Conservation (phyloP, 352 stramenopile species). For the Phytophthora multivora region DNA sequence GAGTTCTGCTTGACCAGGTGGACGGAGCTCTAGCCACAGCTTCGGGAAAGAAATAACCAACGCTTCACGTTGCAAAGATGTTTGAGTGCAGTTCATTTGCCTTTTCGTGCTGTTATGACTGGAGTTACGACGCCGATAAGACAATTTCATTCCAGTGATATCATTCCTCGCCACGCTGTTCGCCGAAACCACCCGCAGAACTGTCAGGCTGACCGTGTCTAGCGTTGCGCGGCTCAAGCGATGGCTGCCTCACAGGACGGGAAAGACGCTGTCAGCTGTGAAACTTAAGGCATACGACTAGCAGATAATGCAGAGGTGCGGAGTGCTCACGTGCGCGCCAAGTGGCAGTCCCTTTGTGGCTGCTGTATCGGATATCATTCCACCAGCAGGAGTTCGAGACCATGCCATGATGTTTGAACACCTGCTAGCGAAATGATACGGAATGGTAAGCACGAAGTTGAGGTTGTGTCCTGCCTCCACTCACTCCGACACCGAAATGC, state of each 20-base stretch:
- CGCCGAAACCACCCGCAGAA: constrained; percentile 12
- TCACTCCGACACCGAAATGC: constrained; percentile 6
- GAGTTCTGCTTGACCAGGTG: constrained; percentile 27
- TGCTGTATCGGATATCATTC: neutral
- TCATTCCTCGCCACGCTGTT: constrained; percentile 14
- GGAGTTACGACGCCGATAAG: constrained; percentile 12
- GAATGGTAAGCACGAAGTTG: constrained; percentile 19
- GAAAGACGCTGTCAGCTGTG: constrained; percentile 17
- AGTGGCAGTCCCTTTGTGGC: constrained; percentile 22
- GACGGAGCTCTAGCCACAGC: constrained; percentile 5
- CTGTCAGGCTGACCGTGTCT: constrained; percentile 1
- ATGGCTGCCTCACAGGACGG: constrained; percentile 12
- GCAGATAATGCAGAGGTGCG: constrained; percentile 11
- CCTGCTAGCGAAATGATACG: constrained; percentile 5
- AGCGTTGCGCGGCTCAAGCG: constrained; percentile 11
- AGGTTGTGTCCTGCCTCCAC: neutral
- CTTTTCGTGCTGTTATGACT: constrained; percentile 1
- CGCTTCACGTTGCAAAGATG: neutral
- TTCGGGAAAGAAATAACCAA: constrained; percentile 5
- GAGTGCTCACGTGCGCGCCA: constrained; percentile 22
- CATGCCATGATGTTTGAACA: constrained; percentile 1
- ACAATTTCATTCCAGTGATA: constrained; percentile 10
- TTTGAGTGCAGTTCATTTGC: neutral
- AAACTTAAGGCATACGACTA: constrained; percentile 4
- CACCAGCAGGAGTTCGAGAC: no score